phyloP scores from a whole-genome alignment of 306 rosid species.

The Amphicarpaea edgeworthii region DNA sequence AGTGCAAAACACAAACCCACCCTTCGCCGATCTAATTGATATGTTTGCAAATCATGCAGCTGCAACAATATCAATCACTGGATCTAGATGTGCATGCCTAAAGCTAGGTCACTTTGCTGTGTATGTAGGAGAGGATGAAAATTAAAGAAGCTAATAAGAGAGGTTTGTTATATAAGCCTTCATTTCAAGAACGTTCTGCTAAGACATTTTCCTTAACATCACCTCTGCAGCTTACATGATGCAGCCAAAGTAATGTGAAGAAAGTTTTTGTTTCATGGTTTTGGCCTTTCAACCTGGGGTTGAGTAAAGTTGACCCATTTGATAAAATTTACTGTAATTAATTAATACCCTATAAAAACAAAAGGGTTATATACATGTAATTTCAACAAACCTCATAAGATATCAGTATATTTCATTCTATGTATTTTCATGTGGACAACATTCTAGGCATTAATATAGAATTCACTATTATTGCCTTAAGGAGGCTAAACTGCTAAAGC shows the following conservation, averaged over 20 bases:
- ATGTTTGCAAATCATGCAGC: constrained; percentile 21
- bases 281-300: neutral
- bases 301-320: neutral
- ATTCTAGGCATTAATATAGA: too few relatives aligned
- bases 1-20: constrained; percentile 55
- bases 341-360: too few relatives aligned
- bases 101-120: constrained; percentile 62
- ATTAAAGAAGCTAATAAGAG: too few relatives aligned
- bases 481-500: too few relatives aligned
- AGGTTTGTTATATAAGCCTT: constrained; percentile 54
- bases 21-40: constrained; percentile 45
- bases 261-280: neutral
- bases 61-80: constrained; percentile 3
- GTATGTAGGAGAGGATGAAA: constrained; percentile 57
- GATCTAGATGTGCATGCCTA: constrained; percentile 60
- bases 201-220: constrained; percentile 49
- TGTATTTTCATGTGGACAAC: too few relatives aligned
- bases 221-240: constrained; percentile 36
- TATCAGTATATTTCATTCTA: too few relatives aligned
- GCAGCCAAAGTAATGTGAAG: neutral
- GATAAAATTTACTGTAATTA: too few relatives aligned
- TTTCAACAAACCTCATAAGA: too few relatives aligned
- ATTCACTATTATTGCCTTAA: too few relatives aligned
- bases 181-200: constrained; percentile 44
- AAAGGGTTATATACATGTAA: too few relatives aligned